phyloP scores from a whole-genome alignment of 805 yeast species.

The Starmerella apis region DNA sequence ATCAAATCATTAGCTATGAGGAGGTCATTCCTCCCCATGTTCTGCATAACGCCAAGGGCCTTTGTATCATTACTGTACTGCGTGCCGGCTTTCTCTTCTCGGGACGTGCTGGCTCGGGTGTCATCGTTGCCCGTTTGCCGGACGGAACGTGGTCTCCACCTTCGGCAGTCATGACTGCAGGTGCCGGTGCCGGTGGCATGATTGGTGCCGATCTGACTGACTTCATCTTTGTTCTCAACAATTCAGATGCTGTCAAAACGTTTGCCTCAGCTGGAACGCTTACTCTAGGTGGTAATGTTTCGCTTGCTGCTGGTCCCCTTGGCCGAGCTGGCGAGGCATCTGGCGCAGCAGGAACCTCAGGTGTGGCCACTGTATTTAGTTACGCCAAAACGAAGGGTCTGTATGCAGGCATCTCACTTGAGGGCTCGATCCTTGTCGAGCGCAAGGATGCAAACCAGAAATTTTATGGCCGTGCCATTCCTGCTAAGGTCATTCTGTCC shows the following conservation, averaged over 20 bases:
- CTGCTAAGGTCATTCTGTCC: conserved; percentile 71
- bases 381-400: conserved; percentile 94
- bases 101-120: conserved; percentile 96
- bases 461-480: conserved; percentile 80
- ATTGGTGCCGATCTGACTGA: conserved; percentile 94
- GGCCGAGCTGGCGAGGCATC: conserved; percentile 98
- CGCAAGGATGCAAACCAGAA: conserved; percentile 95
- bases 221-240: conserved; percentile 84
- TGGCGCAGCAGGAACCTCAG: conserved; percentile 78
- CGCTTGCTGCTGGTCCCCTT: conserved; percentile 94
- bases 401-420: conserved; percentile 94
- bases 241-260: conserved; percentile 78
- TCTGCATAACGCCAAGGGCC: conserved; percentile 80
- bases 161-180: conserved; percentile 87
- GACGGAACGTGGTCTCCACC: conserved; percentile 98
- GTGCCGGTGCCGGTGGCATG: conserved; percentile 98
- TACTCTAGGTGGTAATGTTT: conserved; percentile 88
- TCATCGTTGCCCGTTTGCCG: conserved; percentile 82
- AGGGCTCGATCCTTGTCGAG: conserved; percentile 93
- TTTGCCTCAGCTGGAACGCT: conserved; percentile 91
- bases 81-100: conserved; percentile 94
- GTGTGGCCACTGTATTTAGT: conserved; percentile 83
- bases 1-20: conserved; percentile 83
- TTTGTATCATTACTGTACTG: conserved; percentile 84
- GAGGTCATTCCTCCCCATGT: conserved; percentile 79